Base-by-base conservation (phyloP, 306 rosid genomes). In the Hippophae gyantsensis region DNA sequence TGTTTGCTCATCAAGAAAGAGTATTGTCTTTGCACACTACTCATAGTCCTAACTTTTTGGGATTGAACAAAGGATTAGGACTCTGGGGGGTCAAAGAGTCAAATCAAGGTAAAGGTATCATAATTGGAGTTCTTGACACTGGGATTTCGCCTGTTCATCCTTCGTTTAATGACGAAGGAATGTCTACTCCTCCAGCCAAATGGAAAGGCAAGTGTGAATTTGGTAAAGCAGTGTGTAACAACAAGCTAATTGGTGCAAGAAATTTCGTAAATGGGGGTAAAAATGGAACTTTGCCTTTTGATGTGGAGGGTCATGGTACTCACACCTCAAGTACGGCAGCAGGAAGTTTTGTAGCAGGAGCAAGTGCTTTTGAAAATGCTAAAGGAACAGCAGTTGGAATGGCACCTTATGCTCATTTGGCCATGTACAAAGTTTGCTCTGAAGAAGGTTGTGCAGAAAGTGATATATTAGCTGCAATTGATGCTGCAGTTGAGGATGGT, bases 141-240 rank as follows among this genome's bases (percentile, higher is more conserved):
- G 89, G 89, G 10, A 61, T 77, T 47, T 32, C 45, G 10, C 80
- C 80, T 1, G 42, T 6, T 41, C 95, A 83, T 70, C 95, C 89
- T 42, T 86, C 84, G 11, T 86, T 86, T 52, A 48, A 32, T 8
- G 87, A 74, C 43, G 78, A 27, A 10, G 89, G 85, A 62, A 65
- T 86, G 60, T 69, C 82, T 8, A 80, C 83, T 5, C 89, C 95
- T 0, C 95, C 95, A 6, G 49, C 77, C 5, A 83, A 69, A 69
- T 86, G 95, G 95, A 86, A 78, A 59, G 89, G 95, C 25, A 74
- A 61, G 52, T 86, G 95, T 1, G 84, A 83, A 42, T 61, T 78
- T n/a, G 61, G 76, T n/a, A 74, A 6, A 46, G 58, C 78, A 8
- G 62, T 67, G 6, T 83, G 95, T 44, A 83, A 86, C 77, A 86